A percentile compares a stretch with the other conserved stretches of the same genome.
Evolutionary conservation across 352 stramenopile species (phyloP).

Genomic region (Phytophthora capsici): DNA sequence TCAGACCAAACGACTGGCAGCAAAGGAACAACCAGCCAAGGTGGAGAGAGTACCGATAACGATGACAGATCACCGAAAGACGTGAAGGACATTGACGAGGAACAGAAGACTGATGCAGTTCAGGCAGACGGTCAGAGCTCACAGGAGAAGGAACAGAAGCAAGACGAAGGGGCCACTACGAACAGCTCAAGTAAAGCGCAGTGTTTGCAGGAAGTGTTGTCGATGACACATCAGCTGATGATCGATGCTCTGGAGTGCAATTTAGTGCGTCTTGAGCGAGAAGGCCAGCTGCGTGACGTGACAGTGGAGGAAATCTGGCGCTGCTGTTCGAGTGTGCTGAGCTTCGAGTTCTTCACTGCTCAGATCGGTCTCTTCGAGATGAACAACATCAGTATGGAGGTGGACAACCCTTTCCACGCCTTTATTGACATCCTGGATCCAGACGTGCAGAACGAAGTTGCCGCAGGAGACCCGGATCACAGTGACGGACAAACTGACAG

Average conservation of each 20-base stretch:
- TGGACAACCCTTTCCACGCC: slow-evolving; percentile 81
- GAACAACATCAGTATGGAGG: slow-evolving; percentile 95
- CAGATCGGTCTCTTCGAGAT: slow-evolving; percentile 97
- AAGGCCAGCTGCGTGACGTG: slow-evolving; percentile 65
- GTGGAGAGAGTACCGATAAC: slow-evolving; percentile 23
- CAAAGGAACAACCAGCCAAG: slow-evolving; percentile 38
- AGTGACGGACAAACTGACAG: slow-evolving; percentile 7
- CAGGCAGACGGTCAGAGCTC: background rate
- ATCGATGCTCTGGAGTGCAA: slow-evolving; percentile 76
- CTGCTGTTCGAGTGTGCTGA: slow-evolving; percentile 69
- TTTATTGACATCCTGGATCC: slow-evolving; percentile 78
- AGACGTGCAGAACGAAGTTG: slow-evolving; percentile 40
- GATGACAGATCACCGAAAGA: slow-evolving; percentile 32
- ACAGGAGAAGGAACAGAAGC: slow-evolving; percentile 19
- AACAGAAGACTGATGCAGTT: slow-evolving; percentile 8
- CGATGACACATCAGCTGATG: slow-evolving; percentile 68
- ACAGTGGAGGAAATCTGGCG: slow-evolving; percentile 67
- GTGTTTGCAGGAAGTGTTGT: slow-evolving; percentile 64
- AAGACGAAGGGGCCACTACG: slow-evolving; percentile 5
- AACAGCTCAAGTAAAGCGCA: slow-evolving; percentile 38
- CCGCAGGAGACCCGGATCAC: slow-evolving; percentile 14
- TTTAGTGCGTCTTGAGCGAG: slow-evolving; percentile 62
- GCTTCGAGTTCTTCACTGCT: slow-evolving; percentile 87
- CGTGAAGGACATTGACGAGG: slow-evolving; percentile 30
- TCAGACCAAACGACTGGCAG: slow-evolving; percentile 22